Evolutionary conservation across 257 asterid genomes (phyloP), one percentile per base, ranked within the genome.

Genomic region (Penstemon barbatus): DNA sequence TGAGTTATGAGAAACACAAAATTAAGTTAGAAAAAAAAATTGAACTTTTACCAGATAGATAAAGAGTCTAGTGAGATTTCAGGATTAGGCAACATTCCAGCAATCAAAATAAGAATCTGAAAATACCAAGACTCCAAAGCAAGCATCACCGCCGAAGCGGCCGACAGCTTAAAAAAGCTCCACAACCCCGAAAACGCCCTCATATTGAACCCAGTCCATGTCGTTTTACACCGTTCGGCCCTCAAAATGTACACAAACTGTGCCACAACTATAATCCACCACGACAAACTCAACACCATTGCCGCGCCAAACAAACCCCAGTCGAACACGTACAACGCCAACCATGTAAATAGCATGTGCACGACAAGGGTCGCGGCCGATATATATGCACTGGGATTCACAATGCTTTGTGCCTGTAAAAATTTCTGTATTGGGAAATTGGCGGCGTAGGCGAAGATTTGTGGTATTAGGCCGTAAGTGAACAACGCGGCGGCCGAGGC

Each of bases 351-450:
- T 0, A 57, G 1, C 0, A 83, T 8, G 66, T 87, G 95, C 43
- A 82, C 41, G 0, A 67, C 75, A 46, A 87, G 71, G 4, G 87
- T 40, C 1, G 49, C 84, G 0, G 82, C 85, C 7, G 91, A 72
- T 41, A 87, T 85, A 50, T 83, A 85, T 0, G 95, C 87, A 55
- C 89, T 87, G 0, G 89, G 91, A 6, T 78, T 81, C 58, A 87
- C 89, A 5, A 83, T 85, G 79, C 95, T 87, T 12, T 85, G 91
- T 4, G 91, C 61, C 40, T 87, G 95, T 46, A 87, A 56, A 61
- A 85, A 87, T 5, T 87, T 87, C 52, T 87, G 91, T 0, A 87
- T 81, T 0, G 95, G 85, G 60, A 87, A 82, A 70, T 87, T 87
- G 2, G 78, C 79, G 0, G 91, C 87, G 52, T 85, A 87, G 0